Base-by-base conservation (phyloP, 2,329 filamentous ascomycete genomes). In the Xylaria hypoxylon region DNA sequence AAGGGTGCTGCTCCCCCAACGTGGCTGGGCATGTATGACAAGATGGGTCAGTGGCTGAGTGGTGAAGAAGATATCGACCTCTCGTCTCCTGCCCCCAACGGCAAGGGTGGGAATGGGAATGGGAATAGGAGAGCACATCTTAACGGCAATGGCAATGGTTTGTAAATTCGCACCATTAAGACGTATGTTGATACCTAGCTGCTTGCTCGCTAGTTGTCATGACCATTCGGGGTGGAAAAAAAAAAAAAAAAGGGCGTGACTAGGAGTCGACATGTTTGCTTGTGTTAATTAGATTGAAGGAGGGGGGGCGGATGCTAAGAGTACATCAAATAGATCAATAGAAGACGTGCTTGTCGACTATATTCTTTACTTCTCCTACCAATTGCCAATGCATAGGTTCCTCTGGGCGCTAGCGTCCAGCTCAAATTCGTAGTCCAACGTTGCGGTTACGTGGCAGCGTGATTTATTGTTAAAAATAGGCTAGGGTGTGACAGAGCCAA, bases 21-120 rank as follows among this genome's bases (percentile, higher is more conserved):
- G 33, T 80, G 78, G 76, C 73, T 76, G 17, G 73, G 77, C 38
- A 80, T 84, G 78, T 84, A 84, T 66, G 70, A 71, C 50, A 80
- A 81, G 70, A 82, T 76, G 68, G 71, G 59, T 3, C 67, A 74
- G 59, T 77, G 75, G 75, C 72, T 77, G 10, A 69, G 70, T 5
- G 75, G 74, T 4, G 57, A 67, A 1, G 63, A 69, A 3, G 73
- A 75, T 22, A 56, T 77, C n/a, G 74, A 76, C 47, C 69, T 77
- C 40, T 70, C 71, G 3, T 73, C 71, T 17, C 64, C 59, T 28
- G 10, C 33, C 1, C 55, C 62, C 22, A 53, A 51, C 33, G 60
- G 47, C 2, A 71, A 70, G 19, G 68, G 61, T 1, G n/a, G 33
- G 19, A 45, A 45, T 26, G 62, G 55, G 10, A 58, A 51, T 19